phyloP scores from a whole-genome alignment of 1,139 yeast species.

The Diutina siamensis region DNA sequence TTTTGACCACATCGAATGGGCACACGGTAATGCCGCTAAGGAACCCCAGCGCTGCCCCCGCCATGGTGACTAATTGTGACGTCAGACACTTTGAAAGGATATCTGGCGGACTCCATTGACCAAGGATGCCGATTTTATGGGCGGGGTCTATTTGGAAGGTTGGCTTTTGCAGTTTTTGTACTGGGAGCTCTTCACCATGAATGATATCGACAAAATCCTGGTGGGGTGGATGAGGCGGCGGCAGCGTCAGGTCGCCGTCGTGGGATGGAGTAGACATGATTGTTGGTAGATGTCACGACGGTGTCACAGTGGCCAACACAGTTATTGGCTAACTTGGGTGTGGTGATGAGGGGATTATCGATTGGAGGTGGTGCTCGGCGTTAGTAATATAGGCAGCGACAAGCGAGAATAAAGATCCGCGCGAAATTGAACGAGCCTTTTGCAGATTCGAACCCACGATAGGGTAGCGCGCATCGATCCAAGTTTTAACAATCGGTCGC shows the following conservation, averaged over 20 bases:
- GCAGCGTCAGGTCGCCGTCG: not conserved
- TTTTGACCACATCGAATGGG: constrained; percentile 6
- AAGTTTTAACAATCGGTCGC: not conserved
- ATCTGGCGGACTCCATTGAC: not conserved
- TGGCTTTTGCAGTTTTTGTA: not conserved
- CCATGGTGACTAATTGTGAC: not conserved
- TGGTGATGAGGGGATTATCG: not conserved
- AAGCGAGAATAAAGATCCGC: not conserved
- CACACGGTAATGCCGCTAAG: not conserved
- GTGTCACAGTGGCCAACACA: not conserved
- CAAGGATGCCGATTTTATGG: not conserved
- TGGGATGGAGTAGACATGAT: not conserved
- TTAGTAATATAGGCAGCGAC: not conserved
- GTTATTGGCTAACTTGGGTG: too few species aligned
- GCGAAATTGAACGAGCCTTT: too few species aligned
- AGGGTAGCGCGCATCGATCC: too few species aligned
- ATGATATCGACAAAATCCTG: not conserved
- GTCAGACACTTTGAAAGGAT: not conserved
- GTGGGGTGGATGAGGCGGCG: not conserved
- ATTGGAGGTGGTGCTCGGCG: not conserved
- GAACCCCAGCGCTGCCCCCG: constrained; percentile 3
- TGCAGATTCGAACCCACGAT: not conserved
- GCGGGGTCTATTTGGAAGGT: not conserved
- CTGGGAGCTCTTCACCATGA: not conserved
- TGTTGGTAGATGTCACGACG: not conserved